phyloP scores from a whole-genome alignment of 2,329 filamentous ascomycete species.

The Didymosphaeria variabile region DNA sequence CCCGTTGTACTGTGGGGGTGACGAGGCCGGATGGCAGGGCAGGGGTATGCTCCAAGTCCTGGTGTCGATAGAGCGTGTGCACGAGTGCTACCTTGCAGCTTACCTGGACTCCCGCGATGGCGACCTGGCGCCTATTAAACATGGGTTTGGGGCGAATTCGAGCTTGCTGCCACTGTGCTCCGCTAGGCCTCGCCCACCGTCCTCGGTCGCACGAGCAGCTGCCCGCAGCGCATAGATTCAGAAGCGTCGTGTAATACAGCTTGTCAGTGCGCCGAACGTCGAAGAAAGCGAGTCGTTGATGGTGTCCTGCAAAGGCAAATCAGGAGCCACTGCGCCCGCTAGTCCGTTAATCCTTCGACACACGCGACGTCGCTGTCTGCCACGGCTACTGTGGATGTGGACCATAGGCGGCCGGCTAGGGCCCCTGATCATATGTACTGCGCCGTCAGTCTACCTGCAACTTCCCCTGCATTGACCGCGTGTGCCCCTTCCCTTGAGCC shows the following conservation, averaged over 20 bases:
- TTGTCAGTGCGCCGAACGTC: conserved; percentile 6
- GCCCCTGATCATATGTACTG: conserved; percentile 10
- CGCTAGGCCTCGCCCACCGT: not conserved
- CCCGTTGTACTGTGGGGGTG: conserved; percentile 47
- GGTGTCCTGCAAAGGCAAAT: not conserved
- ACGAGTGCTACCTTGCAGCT: conserved; percentile 9
- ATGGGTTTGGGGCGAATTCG: not conserved
- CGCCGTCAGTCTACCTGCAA: not conserved
- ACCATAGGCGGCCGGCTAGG: not conserved
- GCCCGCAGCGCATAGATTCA: not conserved
- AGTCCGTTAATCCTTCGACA: conserved; percentile 1
- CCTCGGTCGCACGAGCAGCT: not conserved
- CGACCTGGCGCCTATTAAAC: not conserved
- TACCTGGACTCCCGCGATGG: conserved; percentile 9
- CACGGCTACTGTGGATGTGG: conserved; percentile 1
- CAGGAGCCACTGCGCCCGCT: conserved; percentile 1
- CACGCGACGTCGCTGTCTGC: conserved; percentile 10
- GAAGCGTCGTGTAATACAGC: conserved; percentile 1
- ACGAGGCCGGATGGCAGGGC: conserved; percentile 28
- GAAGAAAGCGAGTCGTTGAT: conserved; percentile 8
- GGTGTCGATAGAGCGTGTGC: conserved; percentile 16
- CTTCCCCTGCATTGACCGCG: conserved; percentile 2
- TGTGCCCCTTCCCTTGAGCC: conserved; percentile 3
- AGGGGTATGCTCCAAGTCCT: conserved; percentile 30
- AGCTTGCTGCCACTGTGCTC: conserved; percentile 5